Conservation (phyloP, 2,329 filamentous ascomycete species). For the Leptographium procerum region DNA sequence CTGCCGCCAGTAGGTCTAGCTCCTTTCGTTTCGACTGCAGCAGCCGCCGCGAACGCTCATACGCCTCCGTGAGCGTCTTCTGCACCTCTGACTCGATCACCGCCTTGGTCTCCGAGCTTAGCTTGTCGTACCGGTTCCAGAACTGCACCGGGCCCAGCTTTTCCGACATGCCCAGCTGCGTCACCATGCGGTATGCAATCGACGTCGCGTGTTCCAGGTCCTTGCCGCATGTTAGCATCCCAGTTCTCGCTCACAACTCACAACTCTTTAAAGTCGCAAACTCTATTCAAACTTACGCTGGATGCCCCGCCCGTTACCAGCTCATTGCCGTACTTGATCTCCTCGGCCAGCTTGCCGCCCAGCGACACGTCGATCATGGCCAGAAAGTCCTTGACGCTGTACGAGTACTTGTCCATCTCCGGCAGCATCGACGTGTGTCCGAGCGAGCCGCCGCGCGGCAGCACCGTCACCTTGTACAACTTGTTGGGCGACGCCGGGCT, state of each 20-base stretch:
- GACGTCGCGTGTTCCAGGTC: conserved; percentile 76
- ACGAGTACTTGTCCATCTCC: conserved; percentile 85
- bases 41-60: conserved; percentile 59
- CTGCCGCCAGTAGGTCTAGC: conserved; percentile 77
- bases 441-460: conserved; percentile 76
- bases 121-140: conserved; percentile 61
- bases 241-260: not conserved
- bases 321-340: conserved; percentile 83
- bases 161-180: conserved; percentile 78
- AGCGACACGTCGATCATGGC: conserved; percentile 59
- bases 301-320: conserved; percentile 85
- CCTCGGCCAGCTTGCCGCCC: conserved; percentile 67
- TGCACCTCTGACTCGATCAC: conserved; percentile 84
- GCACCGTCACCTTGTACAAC: conserved; percentile 94
- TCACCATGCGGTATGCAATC: conserved; percentile 79
- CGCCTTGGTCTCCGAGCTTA: conserved; percentile 78
- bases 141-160: conserved; percentile 86
- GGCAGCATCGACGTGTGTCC: conserved; percentile 83
- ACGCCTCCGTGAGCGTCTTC: conserved; percentile 69
- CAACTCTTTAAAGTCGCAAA: not conserved
- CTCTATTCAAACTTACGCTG: conserved; percentile 42
- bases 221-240: conserved; percentile 26
- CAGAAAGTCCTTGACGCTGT: conserved; percentile 73
- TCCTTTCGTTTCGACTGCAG: conserved; percentile 68
- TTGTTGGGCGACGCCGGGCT: conserved; percentile 59